Base-by-base conservation (phyloP, 352 stramenopile species). In the Phytophthora cactorum region DNA sequence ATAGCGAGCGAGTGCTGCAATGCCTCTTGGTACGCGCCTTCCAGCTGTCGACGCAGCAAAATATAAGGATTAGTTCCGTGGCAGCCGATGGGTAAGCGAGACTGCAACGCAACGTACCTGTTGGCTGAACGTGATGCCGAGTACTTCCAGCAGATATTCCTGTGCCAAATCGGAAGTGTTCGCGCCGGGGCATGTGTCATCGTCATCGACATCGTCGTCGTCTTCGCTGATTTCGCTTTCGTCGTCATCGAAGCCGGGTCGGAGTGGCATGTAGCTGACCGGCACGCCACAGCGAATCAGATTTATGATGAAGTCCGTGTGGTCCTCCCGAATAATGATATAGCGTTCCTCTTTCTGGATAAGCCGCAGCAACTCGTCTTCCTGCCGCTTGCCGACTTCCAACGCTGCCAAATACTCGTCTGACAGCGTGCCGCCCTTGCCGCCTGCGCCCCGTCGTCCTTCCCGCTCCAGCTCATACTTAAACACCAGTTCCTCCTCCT, bases 321-420 rank as follows among this genome's bases (percentile, higher is more conserved):
- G 85, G 52, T 91, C 81, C 46, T 93, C 85, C 52, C 82, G 79
- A 76, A 93, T 90, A 79, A 93, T 89, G 72, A 93, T 91, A 75
- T 86, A 93, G 57, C 85, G 82, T 68, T 93, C 85, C 50, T 93
- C 84, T 59, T 87, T 91, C 60, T 90, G 82, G 53, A 90, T 88
- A 66, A 93, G 70, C 66, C 84, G 81, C 72, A 92, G 43, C 36
- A 92, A 46, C 60, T 91, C 84, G 53, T 88, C 81, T 63, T 92
- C 81, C 58, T 89, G 81, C 14, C 79, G 81, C 59, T 87, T 86
- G 11, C 79, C 77, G 6, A 89, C 82, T 63, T 89, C 82, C 14
- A 91, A 61, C 29, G 82, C 82, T 11, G 78, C 79, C 29, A 91
- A 53, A 49, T 90, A 90, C 57, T 91, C 81, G 52, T 91, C 78